Base-by-base conservation (phyloP, 2,329 filamentous ascomycete genomes). In the Alternaria brassicae region DNA sequence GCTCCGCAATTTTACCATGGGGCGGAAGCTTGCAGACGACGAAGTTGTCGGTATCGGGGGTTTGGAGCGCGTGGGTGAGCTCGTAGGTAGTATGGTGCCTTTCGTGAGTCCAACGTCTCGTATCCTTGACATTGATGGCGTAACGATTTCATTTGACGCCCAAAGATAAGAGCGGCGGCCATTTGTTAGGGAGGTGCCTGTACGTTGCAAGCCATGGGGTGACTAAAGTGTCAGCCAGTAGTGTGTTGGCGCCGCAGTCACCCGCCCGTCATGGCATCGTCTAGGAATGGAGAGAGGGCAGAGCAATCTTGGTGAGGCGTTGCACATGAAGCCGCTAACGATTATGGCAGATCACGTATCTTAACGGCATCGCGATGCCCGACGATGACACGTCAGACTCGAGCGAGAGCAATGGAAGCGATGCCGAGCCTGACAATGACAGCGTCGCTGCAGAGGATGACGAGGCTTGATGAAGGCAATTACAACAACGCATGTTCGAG, bases 1-100 rank as follows among this genome's bases (percentile, higher is more conserved):
- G 69, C 83, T 97, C 72, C 86, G 88, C 61, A 95, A 89, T 76
- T 97, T 90, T 75, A 93, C 90, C 0, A 79, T 96, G 21, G 84
- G 87, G 36, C 88, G 83, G 59, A 87, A 87, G 72, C 78, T 97
- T 34, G 75, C 83, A 12, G 92, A 88, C 69, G 78, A 83, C 9
- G 82, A 91, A 47, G 82, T 96, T 19, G 81, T 88, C 34, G 82
- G 83, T 44, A 80, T 85, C 45, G 81, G 87, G 70, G 87, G 86
- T 15, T 84, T 92, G 77, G 84, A 88, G 28, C 86, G 85, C 70
- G 83, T 97, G 52, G 82, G 83, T 51, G 82, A 85, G 37, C 79
- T 92, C 21, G 80, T 97, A 65, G 81, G 82, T 30, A 83, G 86
- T 51, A 86, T 97, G 85, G 87, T 88, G 62, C 89, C 89, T 40